These are phyloP conservation scores for Ogataea trehaloabstinens DNA, from an alignment of 805 yeast genomes.

Conservation along the genomic window DNA sequence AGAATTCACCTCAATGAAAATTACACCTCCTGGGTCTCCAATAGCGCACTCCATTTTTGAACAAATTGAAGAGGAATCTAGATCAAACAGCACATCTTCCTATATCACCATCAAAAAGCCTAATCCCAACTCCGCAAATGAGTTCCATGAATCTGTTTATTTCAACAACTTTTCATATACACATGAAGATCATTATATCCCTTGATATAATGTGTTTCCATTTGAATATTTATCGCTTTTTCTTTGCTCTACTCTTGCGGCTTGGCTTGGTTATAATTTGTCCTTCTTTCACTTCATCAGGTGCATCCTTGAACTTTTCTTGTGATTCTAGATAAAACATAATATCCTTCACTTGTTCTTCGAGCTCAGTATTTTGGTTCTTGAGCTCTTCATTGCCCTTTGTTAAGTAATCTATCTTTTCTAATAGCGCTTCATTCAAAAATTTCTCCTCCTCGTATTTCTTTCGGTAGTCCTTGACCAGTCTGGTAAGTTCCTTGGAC, in stretches of 20 bases:
- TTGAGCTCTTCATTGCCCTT: slow-evolving; percentile 34
- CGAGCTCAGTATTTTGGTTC: slow-evolving; percentile 44
- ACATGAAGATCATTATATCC: slow-evolving; percentile 20
- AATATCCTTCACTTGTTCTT: slow-evolving; percentile 68
- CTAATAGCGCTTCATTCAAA: slow-evolving; percentile 40
- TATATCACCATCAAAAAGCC: slow-evolving; percentile 31
- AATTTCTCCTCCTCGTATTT: slow-evolving; percentile 46
- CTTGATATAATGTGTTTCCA: neutral
- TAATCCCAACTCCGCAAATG: slow-evolving; percentile 22
- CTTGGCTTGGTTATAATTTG: slow-evolving; percentile 45
- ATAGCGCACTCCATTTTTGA: slow-evolving; percentile 26
- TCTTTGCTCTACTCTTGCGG: slow-evolving; percentile 8
- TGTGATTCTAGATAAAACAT: slow-evolving; percentile 79
- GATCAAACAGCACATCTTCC: slow-evolving; percentile 32
- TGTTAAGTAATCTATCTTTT: slow-evolving; percentile 37
- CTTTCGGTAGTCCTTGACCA: slow-evolving; percentile 16
- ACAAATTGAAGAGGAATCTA: slow-evolving; percentile 26
- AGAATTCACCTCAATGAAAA: slow-evolving; percentile 71
- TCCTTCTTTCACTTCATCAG: slow-evolving; percentile 73
- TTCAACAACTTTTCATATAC: slow-evolving; percentile 34
- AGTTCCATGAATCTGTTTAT: slow-evolving; percentile 30
- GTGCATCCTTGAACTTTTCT: slow-evolving; percentile 67
- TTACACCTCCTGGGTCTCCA: slow-evolving; percentile 40
- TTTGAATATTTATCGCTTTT: slow-evolving; percentile 6
- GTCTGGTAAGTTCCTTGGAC: slow-evolving; percentile 18